Percentiles rank a stretch among this genome's conserved stretches.
phyloP scores from a whole-genome alignment of 192 early-diverging fungal genomes.

The Linnemannia schmuckeri region DNA sequence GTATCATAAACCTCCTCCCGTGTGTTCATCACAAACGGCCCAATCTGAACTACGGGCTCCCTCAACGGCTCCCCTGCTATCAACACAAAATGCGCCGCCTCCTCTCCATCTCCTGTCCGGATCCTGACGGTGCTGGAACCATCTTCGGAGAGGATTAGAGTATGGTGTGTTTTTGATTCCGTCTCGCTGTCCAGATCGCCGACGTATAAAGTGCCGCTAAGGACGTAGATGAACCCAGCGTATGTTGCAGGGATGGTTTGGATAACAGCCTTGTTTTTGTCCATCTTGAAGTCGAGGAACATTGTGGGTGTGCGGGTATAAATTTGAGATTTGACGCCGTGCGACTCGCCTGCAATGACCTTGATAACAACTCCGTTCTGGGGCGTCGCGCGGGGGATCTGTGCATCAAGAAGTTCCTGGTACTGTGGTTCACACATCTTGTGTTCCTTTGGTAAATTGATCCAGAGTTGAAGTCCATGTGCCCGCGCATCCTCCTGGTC shows the following conservation, averaged over 20 bases:
- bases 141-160: constrained; percentile 30
- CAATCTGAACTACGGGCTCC: constrained; percentile 67
- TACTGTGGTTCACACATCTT: constrained; percentile 67
- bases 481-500: constrained; percentile 5
- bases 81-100: constrained; percentile 26
- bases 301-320: constrained; percentile 45
- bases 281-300: constrained; percentile 28
- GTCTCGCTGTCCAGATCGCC: constrained; percentile 7
- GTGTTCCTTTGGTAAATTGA: constrained; percentile 65
- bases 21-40: constrained; percentile 77
- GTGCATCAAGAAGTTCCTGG: constrained; percentile 29
- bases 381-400: constrained; percentile 27
- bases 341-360: constrained; percentile 51
- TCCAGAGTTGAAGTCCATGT: constrained; percentile 69
- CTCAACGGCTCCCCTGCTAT: constrained; percentile 62
- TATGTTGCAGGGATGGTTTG: constrained; percentile 31
- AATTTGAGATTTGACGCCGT: constrained; percentile 18
- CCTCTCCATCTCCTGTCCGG: constrained; percentile 22
- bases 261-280: neutral
- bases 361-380: constrained; percentile 7
- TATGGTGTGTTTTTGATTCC: constrained; percentile 10
- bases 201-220: constrained; percentile 23
- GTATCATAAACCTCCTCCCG: constrained; percentile 65
- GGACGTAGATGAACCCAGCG: constrained; percentile 33
- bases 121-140: constrained; percentile 20